Evolutionary conservation across 2,329 filamentous ascomycete species (phyloP).

Genomic region (Coccinonectria pachysandricola): DNA sequence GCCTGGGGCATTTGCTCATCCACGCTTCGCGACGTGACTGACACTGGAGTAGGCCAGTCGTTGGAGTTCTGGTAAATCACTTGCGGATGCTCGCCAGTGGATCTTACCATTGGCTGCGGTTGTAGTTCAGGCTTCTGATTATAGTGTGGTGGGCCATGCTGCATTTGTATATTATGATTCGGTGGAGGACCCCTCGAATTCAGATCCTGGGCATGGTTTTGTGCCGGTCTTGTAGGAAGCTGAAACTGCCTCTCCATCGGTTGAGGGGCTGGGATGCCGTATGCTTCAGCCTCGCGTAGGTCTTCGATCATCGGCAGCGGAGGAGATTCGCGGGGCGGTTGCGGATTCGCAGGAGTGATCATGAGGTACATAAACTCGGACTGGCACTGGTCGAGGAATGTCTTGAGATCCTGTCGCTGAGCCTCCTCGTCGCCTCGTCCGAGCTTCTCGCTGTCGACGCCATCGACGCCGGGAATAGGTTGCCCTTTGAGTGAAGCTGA

Average conservation of each 20-base stretch:
- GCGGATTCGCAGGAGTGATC: conserved; percentile 55
- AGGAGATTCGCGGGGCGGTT: conserved; percentile 53
- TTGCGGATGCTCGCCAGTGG: conserved; percentile 39
- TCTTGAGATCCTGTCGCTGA: conserved; percentile 44
- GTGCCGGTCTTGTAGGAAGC: conserved; percentile 30
- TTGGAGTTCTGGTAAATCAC: conserved; percentile 27
- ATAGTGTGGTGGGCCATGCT: conserved; percentile 26
- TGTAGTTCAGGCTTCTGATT: conserved; percentile 30
- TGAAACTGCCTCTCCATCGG: conserved; percentile 30
- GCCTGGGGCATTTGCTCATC: conserved; percentile 24
- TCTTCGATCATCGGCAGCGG: conserved; percentile 50
- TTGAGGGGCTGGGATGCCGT: conserved; percentile 34
- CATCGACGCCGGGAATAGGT: conserved; percentile 33
- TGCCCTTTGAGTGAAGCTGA: conserved; percentile 34
- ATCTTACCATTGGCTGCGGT: conserved; percentile 41
- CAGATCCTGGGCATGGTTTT: conserved; percentile 48
- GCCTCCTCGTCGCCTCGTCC: conserved; percentile 36
- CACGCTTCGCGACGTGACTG: conserved; percentile 23
- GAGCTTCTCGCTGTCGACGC: conserved; percentile 34
- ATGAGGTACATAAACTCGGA: conserved; percentile 59
- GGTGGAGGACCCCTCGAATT: conserved; percentile 43
- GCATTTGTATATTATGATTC: conserved; percentile 49
- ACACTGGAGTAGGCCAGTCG: conserved; percentile 25
- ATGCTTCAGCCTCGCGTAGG: conserved; percentile 44
- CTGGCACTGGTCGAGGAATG: conserved; percentile 54